Base-by-base conservation (phyloP, 768 basidiomycete species). In the Crucibulum laeve region DNA sequence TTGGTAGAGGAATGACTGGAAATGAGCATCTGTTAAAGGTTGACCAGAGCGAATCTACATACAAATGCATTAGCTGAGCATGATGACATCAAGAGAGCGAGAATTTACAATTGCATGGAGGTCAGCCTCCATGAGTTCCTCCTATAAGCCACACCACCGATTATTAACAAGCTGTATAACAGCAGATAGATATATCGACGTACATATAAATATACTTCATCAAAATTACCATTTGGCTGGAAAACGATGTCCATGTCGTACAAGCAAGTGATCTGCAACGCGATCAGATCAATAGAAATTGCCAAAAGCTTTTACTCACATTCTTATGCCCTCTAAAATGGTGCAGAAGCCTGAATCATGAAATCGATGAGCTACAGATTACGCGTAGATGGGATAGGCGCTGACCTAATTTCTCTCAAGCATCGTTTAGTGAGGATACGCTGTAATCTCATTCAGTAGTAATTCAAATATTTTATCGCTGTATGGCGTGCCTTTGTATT, bases 301-400 rank as follows among this genome's bases (percentile, higher is more conserved):
- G 35, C 21, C 34, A 28, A 30, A 13, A 35, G 18, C 45, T 40
- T 21, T 40, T 25, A 66, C 79, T 44, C 36, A 97, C 94, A 60
- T 99, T 99, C 73, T 99, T 99, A 72, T 99, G 96, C 4, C 95
- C 93, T 54, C 96, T 81, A 70, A 99, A 99, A 65, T 99, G 96
- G 65, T 95, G 93, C 26, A 99, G 67, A 32, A 99, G 73, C 60
- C 92, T 94, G 45, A 38, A 45, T 36, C 18, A 40, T 23, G 10
- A 36, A 30, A 51, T 59, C 38, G 56, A 49, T 39, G 42, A 36
- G 49, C 43, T 18, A 18, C 11, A 37, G 35, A 45, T 39, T 45
- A 37, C 30, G 37, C 26, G 42, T 30, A 43, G 42, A 40, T 36
- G 10, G 36, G 24, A 38, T 32, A 37, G 37, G 38, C 34, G 34